Percentiles rank a stretch among this genome's conserved stretches.
These are phyloP conservation scores for Colletotrichum horii DNA, from an alignment of 2,329 filamentous ascomycete genomes.

Conservation along the genomic window DNA sequence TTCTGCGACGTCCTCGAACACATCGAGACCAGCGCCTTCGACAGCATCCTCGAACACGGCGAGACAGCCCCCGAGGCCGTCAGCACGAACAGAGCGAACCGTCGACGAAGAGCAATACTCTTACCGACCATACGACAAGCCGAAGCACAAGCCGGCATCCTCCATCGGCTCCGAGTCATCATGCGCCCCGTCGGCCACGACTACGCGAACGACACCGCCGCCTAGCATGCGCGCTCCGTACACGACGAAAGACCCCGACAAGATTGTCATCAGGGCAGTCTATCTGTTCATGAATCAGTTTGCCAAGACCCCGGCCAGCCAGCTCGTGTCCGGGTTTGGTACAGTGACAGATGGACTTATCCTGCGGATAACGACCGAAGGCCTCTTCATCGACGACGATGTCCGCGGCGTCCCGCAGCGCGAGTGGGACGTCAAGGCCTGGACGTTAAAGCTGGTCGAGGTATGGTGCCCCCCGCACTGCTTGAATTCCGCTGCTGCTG, in stretches of 20 bases:
- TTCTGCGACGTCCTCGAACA: constrained; percentile 3
- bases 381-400: constrained; percentile 97
- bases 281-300: constrained; percentile 92
- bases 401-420: constrained; percentile 88
- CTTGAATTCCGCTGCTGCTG: constrained; percentile 50
- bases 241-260: constrained; percentile 88
- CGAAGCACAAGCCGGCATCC: constrained; percentile 69
- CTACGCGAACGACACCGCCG: constrained; percentile 82
- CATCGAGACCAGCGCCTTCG: constrained; percentile 27
- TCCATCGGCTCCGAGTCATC: constrained; percentile 81
- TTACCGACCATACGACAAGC: constrained; percentile 78
- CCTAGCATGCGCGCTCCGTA: constrained; percentile 81
- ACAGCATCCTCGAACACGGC: constrained; percentile 20
- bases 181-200: constrained; percentile 85
- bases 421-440: constrained; percentile 98
- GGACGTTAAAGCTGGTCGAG: constrained; percentile 94
- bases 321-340: constrained; percentile 83
- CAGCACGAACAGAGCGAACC: constrained; percentile 64
- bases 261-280: constrained; percentile 93
- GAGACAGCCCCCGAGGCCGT: constrained; percentile 49
- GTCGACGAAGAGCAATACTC: constrained; percentile 73
- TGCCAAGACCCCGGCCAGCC: constrained; percentile 86
- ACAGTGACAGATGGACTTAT: constrained; percentile 91
- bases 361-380: constrained; percentile 89
- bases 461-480: constrained; percentile 78